phyloP scores from a whole-genome alignment of 2,329 filamentous ascomycete genomes.

The Colletotrichum lini region DNA sequence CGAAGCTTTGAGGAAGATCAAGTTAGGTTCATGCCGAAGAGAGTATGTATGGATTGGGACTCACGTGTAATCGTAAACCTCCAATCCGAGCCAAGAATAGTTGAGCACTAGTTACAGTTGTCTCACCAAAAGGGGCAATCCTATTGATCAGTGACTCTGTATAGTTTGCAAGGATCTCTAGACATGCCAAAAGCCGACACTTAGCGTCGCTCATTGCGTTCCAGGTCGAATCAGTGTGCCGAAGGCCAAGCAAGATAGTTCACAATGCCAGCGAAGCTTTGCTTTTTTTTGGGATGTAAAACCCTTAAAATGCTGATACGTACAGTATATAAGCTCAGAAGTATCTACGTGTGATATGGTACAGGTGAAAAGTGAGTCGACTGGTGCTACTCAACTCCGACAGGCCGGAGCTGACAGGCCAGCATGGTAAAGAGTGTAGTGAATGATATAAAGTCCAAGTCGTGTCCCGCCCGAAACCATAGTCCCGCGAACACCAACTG shows the following conservation, averaged over 20 bases:
- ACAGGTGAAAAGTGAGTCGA: not conserved
- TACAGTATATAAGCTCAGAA: not conserved
- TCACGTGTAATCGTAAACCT: no score
- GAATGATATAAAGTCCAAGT: not conserved
- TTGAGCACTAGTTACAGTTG: no score
- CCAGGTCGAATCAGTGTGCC: not conserved
- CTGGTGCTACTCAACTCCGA: no score
- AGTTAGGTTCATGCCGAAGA: no score
- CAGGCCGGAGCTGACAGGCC: not conserved
- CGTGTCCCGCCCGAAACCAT: not conserved
- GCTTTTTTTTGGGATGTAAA: not conserved
- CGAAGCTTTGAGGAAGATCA: not conserved
- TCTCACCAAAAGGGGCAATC: no score
- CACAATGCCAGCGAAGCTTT: not conserved
- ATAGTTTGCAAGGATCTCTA: no score
- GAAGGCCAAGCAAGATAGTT: rapidly evolving
- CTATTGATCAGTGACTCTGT: no score
- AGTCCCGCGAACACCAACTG: no score
- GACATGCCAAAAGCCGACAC: no score
- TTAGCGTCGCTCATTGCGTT: no score
- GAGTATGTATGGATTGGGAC: no score
- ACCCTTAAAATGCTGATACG: not conserved
- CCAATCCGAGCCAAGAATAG: no score
- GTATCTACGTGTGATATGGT: not conserved
- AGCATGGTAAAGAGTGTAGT: not conserved